Evolutionary conservation across 177 flowering plant species (phyloP), one percentile per base, ranked within the genome.

Genomic region (Vitis hybrid): DNA sequence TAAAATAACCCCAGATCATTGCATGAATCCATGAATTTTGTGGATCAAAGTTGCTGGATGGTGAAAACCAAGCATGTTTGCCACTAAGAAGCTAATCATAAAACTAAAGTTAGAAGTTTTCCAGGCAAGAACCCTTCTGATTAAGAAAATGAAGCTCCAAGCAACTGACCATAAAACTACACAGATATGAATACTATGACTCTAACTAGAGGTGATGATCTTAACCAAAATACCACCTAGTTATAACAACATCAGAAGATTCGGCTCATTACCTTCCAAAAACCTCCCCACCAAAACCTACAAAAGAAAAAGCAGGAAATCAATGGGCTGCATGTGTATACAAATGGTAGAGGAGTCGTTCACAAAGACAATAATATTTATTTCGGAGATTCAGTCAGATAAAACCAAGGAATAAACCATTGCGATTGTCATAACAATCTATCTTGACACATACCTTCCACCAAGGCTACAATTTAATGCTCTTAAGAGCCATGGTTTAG

Each of bases 201-300:
- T 18, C 19, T 10, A n/a, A 62, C 49, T 61, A 6, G 48, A 16
- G 16, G 49, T n/a, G 26, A n/a, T 48, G 12, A 11, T 59, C 13
- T 39, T 20, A 50, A 61, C 16, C 34, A 20, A 16, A 45, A 66
- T 31, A 57, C 13, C n/a, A 65, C 1, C 48, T 16, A 65, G 45
- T 5, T 39, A 59, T 39, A 3, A 3, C 1, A 50, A 34, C 14
- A 53, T 53, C 10, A 11, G 19, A 26, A 53, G 56, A 64, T 5
- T n/a, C 53, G 72, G 50, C 53, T 39, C 26, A 57, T 57, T 83
- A 95, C 99, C 97, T 95, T 95, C 83, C 89, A 95, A 31, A 91
- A 76, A 71, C 99, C 99, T 75, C 99, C 99, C 84, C 77, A 84
- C 98, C 99, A 95, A 83, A 95, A 95, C 82, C 99, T 95, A 81